phyloP scores from a whole-genome alignment of 2,329 filamentous ascomycete genomes.

The Colletotrichum lini region DNA sequence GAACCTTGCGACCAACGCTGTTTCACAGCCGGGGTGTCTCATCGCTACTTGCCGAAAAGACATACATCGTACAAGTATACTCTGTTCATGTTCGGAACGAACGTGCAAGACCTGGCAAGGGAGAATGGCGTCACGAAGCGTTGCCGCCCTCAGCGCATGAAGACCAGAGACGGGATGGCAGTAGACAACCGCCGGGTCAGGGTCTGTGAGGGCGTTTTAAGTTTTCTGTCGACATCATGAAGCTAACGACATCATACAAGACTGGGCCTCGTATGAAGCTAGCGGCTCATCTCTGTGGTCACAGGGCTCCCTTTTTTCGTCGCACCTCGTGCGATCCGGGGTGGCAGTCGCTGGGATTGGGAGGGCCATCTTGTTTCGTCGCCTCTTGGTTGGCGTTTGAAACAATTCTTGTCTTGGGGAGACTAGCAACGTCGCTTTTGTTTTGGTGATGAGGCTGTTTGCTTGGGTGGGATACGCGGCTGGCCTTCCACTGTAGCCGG shows the following conservation, averaged over 20 bases:
- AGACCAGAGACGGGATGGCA: constrained; percentile 39
- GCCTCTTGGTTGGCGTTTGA: constrained; percentile 32
- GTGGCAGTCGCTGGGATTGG: constrained; percentile 11
- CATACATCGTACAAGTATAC: constrained; percentile 13
- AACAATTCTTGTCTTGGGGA: constrained; percentile 39
- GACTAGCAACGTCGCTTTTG: constrained; percentile 24
- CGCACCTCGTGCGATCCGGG: constrained; percentile 22
- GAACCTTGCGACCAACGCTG: constrained; percentile 50
- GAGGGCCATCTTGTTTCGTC: constrained; percentile 36
- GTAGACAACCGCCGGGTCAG: constrained; percentile 32
- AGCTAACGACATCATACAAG: constrained; percentile 17
- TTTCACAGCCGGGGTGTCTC: constrained; percentile 47
- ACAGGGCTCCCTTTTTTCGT: constrained; percentile 11
- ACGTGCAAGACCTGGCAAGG: constrained; percentile 33
- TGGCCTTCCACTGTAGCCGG: not conserved
- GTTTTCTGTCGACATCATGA: constrained; percentile 25
- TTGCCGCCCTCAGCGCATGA: constrained; percentile 30
- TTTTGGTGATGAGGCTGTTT: not conserved
- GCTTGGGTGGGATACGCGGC: constrained; percentile 11
- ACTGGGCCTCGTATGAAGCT: constrained; percentile 23
- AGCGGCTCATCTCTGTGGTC: constrained; percentile 10
- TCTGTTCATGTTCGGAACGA: constrained; percentile 39
- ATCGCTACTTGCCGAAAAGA: constrained; percentile 23
- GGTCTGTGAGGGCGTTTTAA: constrained; percentile 39
- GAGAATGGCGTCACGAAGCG: constrained; percentile 31